Conservation (phyloP, 2,329 filamentous ascomycete genomes). For the Fragosphaeria purpurea region DNA sequence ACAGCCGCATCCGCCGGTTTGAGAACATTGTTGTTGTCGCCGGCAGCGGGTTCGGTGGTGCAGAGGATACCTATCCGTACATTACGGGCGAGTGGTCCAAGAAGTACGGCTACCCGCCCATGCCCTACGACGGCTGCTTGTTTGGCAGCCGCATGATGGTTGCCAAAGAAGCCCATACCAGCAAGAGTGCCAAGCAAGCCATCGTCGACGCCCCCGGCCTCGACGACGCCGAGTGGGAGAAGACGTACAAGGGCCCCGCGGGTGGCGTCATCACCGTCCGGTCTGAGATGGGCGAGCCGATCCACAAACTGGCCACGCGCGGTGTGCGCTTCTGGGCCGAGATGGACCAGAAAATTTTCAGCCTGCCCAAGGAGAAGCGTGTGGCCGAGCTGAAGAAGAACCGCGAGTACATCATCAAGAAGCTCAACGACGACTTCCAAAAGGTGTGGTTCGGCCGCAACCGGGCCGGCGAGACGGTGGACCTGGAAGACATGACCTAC, state of each 20-base stretch:
- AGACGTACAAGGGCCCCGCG: constrained; percentile 82
- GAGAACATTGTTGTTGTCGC: constrained; percentile 83
- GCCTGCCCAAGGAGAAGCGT: constrained; percentile 87
- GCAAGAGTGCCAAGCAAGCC: constrained; percentile 76
- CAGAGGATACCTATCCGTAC: constrained; percentile 87
- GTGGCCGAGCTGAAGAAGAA: constrained; percentile 80
- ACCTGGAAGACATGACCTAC: constrained; percentile 95
- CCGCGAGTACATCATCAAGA: constrained; percentile 85
- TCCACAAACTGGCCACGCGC: constrained; percentile 95
- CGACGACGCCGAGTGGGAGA: constrained; percentile 77
- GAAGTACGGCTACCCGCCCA: constrained; percentile 76
- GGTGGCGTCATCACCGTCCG: constrained; percentile 93
- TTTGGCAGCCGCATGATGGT: constrained; percentile 95
- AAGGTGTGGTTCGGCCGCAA: constrained; percentile 95
- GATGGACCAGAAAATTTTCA: constrained; percentile 98
- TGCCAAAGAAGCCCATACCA: constrained; percentile 84
- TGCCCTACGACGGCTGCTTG: constrained; percentile 88
- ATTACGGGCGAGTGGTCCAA: constrained; percentile 83
- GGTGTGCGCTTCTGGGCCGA: constrained; percentile 97
- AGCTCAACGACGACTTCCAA: constrained; percentile 91
- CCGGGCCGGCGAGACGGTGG: constrained; percentile 66
- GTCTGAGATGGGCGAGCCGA: constrained; percentile 98
- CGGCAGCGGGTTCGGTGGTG: constrained; percentile 82
- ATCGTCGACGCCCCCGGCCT: constrained; percentile 80
- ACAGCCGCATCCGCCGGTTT: constrained; percentile 73